These are phyloP conservation scores for Paracoccidioides brasiliensis DNA, from an alignment of 2,329 filamentous ascomycete genomes.

Conservation along the genomic window DNA sequence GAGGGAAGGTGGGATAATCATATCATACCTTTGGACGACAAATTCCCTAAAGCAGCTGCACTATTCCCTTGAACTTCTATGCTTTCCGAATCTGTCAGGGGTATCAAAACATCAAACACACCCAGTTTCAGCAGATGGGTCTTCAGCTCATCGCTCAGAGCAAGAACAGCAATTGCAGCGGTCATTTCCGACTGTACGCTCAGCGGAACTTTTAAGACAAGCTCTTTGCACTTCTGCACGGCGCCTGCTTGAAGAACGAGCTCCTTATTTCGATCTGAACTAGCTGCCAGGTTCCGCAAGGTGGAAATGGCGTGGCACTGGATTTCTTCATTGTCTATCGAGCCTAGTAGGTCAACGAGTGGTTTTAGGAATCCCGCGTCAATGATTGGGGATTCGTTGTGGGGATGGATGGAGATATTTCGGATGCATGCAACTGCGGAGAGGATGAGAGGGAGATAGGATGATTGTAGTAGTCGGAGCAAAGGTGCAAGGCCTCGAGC, in stretches of 20 bases:
- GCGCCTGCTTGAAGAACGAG: constrained; percentile 93
- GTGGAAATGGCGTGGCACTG: constrained; percentile 98
- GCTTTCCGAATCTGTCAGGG: constrained; percentile 84
- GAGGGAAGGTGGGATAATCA: neutral
- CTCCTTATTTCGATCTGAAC: constrained; percentile 94
- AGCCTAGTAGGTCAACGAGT: constrained; percentile 82
- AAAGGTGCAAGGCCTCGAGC: constrained; percentile 74
- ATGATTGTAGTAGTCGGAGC: constrained; percentile 81
- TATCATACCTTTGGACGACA: constrained; percentile 81
- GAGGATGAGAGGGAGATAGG: constrained; percentile 87
- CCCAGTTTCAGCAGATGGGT: constrained; percentile 78
- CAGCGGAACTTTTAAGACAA: constrained; percentile 83
- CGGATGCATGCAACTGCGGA: constrained; percentile 96
- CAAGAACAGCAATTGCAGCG: constrained; percentile 92
- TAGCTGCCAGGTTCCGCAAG: constrained; percentile 84
- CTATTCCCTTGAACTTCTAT: constrained; percentile 98
- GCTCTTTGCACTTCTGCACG: constrained; percentile 95
- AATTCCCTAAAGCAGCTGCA: constrained; percentile 83
- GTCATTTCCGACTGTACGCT: constrained; percentile 99
- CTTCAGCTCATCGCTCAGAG: constrained; percentile 90
- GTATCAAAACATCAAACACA: constrained; percentile 92
- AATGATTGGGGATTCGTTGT: constrained; percentile 97
- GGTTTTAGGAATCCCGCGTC: constrained; percentile 93
- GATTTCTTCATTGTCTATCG: constrained; percentile 95
- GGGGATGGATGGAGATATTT: constrained; percentile 95